Conservation (phyloP, 2,329 filamentous ascomycete genomes). For the Alternaria gaisen region DNA sequence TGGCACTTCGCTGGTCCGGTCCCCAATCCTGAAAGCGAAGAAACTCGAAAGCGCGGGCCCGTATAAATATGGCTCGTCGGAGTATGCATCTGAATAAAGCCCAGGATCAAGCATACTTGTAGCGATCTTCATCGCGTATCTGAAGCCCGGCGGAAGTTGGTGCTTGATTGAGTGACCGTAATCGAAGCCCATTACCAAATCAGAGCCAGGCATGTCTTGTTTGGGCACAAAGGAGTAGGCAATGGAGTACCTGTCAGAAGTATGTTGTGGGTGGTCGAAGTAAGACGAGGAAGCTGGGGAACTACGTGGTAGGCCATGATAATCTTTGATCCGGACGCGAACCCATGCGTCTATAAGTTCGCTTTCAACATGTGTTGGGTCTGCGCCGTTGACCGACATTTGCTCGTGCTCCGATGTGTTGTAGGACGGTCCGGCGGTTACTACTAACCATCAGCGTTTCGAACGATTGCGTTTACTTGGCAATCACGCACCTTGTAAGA, state of each 20-base stretch:
- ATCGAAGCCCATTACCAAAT: constrained; percentile 49
- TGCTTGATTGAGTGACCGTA: constrained; percentile 49
- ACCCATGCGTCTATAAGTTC: constrained; percentile 42
- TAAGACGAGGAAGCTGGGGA: constrained; percentile 42
- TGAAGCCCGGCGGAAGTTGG: constrained; percentile 49
- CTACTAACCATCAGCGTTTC: constrained; percentile 15
- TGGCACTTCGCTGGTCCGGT: constrained; percentile 23
- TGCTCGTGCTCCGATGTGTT: constrained; percentile 40
- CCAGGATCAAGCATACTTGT: constrained; percentile 49
- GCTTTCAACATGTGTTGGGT: constrained; percentile 38
- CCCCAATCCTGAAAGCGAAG: constrained; percentile 46
- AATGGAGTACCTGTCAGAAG: constrained; percentile 48
- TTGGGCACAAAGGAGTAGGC: constrained; percentile 51
- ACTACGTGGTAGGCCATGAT: constrained; percentile 45
- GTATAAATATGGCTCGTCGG: constrained; percentile 50
- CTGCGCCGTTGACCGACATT: constrained; percentile 44
- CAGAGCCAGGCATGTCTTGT: constrained; percentile 37
- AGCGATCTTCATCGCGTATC: constrained; percentile 48
- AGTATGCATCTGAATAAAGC: constrained; percentile 49
- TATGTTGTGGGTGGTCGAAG: constrained; percentile 45
- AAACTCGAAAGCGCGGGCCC: constrained; percentile 48
- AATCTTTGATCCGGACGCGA: constrained; percentile 48
- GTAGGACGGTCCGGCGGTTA: constrained; percentile 50
- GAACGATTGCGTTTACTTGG: neutral
- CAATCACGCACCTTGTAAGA: constrained; percentile 36